phyloP scores from a whole-genome alignment of 2,329 filamentous ascomycete genomes.

The Teratosphaeria epicoccoides region DNA sequence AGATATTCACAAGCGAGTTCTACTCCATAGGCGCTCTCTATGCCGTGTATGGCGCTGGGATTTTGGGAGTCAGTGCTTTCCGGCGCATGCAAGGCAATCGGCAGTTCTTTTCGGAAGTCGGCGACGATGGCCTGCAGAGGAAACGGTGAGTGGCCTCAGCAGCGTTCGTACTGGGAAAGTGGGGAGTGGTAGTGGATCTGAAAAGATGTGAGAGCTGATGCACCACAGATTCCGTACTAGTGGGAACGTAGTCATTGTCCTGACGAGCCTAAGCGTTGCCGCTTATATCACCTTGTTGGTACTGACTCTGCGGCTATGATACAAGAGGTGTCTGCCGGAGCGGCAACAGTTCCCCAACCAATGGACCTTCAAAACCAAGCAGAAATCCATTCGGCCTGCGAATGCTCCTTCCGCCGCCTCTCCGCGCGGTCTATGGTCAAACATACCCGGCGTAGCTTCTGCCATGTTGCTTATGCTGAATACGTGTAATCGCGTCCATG shows the following conservation, averaged over 20 bases:
- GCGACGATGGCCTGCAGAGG: conserved; percentile 49
- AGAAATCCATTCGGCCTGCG: too few species aligned
- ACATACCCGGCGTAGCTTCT: too few species aligned
- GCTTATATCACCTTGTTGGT: conserved; percentile 52
- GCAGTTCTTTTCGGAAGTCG: conserved; percentile 70
- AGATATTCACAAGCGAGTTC: conserved; percentile 94
- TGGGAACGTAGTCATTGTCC: conserved; percentile 53
- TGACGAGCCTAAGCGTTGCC: conserved; percentile 52
- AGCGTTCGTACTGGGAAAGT: not conserved
- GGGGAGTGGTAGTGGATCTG: not conserved
- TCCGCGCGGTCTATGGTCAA: too few species aligned
- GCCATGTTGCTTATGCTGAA: not conserved
- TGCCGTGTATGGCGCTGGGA: conserved; percentile 76
- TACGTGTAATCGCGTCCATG: not conserved
- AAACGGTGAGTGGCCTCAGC: conserved; percentile 28
- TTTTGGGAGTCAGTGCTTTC: conserved; percentile 74
- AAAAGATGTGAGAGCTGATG: not conserved
- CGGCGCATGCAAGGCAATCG: conserved; percentile 82
- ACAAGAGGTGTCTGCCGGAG: not conserved
- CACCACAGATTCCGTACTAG: conserved; percentile 49
- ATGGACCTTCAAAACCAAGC: not conserved
- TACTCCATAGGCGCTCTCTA: conserved; percentile 88
- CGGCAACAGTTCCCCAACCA: not conserved
- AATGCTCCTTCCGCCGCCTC: not conserved
- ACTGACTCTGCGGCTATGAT: conserved; percentile 42